Base-by-base conservation (phyloP, 192 early-diverging fungal species). In the Mortierella alpina region DNA sequence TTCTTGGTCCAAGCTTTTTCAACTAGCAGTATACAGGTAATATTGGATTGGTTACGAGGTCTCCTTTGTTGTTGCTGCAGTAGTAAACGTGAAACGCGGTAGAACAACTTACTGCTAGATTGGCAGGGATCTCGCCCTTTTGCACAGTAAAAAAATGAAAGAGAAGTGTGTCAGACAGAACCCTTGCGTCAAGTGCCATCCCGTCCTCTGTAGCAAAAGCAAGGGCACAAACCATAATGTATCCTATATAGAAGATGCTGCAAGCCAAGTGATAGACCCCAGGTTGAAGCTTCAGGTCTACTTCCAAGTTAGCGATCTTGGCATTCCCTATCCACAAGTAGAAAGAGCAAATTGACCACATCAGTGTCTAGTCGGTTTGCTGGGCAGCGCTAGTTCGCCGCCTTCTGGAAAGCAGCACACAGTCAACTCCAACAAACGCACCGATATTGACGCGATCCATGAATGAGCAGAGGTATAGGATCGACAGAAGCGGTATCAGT, bases 391-490 rank as follows among this genome's bases (percentile, higher is more conserved):
- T 9, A 58, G 7, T 4, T 11, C 22, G n/a, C 20, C 60, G 14
- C 17, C 9, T 41, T 9, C 59, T n/a, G n/a, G n/a, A 63, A 15
- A 17, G 40, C 15, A 42, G 15, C 8, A 6, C 8, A 42, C 9
- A 22, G 17, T 15, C 57, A 18, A 57, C 7, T 31, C 31, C 1
- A 31, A 31, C 31, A 62, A 20, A 5, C 68, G 63, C 72, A 75
- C 86, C 83, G 53, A 93, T 93, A 63, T 92, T 93, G 47, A 87
- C 88, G 39, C 92, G 90, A 64, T 93, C 92, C 41, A 93, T 82
- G 59, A 89, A 86, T 40, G 86, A 90, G 60, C 88, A 91, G 22
- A 93, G 84, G 55, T 93, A 93, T 3, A 92, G 76, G 5, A 91
- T 18, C 39, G 85, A 81, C 12, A 92, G 84, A 41, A 90, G 84